Base-by-base conservation (phyloP, 768 basidiomycete species). In the Tylopilus plumbeoviolaceoides region DNA sequence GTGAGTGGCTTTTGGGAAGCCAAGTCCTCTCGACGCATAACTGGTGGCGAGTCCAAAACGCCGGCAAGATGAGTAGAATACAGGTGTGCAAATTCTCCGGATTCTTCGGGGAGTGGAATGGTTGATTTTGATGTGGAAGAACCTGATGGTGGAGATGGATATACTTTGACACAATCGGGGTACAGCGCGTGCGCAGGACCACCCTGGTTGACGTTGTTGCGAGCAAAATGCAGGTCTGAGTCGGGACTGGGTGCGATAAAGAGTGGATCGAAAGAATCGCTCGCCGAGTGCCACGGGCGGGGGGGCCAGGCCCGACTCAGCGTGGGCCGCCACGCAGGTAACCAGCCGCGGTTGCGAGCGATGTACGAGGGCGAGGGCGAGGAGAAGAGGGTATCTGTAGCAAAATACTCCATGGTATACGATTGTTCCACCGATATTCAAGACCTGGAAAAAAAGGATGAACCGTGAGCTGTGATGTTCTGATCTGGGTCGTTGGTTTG, bases 1-100 rank as follows among this genome's bases (percentile, higher is more conserved):
- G 76, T 74, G 53, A 71, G 65, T 3, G 69, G 76, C 56, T 54
- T 66, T 30, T 69, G 66, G 27, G 52, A 64, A 20, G 59, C 55
- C 44, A 67, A 48, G 39, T 66, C 65, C 59, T 59, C 59, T 53
- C 69, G 66, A 28, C 64, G 65, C 62, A 72, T 64, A 47, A 68
- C 62, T 1, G 63, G 53, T 3, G 74, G 68, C 1, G 72, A 73
- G 60, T 72, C 70, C 47, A 72, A 65, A 21, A 72, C 50, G 15
- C 73, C 70, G 4, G 49, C 56, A 6, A 70, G 53, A 47, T 65
- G 68, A 2, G 65, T 63, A 25, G 55, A 63, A 33, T 69, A 71
- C 44, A 56, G 2, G 12, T 55, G 30, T 9, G 43, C 46, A 44
- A 45, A 54, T n/a, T 57, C 60, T 52, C 40, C 56, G 25, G 41